Conservation (phyloP, 2,329 filamentous ascomycete species). For the Coniochaeta hoffmannii region DNA sequence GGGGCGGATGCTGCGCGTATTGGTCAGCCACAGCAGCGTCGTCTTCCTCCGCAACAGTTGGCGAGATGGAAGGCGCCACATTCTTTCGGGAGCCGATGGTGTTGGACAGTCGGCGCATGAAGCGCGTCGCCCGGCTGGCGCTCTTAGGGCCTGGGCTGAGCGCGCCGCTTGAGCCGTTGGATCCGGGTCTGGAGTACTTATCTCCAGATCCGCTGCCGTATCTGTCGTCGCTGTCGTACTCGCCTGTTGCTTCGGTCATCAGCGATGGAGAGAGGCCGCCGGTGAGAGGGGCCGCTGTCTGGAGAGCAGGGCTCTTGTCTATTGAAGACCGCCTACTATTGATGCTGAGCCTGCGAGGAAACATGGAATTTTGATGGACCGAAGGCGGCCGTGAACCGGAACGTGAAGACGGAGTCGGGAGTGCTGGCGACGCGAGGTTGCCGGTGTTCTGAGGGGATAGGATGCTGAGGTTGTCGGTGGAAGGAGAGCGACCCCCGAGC, state of each 20-base stretch:
- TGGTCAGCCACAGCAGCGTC: constrained; percentile 23
- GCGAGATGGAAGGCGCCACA: constrained; percentile 36
- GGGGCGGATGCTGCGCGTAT: constrained; percentile 11
- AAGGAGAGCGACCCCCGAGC: constrained; percentile 32
- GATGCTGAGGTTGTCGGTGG: constrained; percentile 33
- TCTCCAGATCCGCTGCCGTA: constrained; percentile 17
- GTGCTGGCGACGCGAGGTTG: constrained; percentile 15
- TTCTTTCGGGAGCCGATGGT: constrained; percentile 43
- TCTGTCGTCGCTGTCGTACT: constrained; percentile 41
- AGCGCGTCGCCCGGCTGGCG: constrained; percentile 42
- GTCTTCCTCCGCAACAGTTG: constrained; percentile 44
- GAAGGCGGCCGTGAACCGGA: constrained; percentile 42
- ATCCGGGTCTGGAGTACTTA: constrained; percentile 20
- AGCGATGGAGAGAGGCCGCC: constrained; percentile 31
- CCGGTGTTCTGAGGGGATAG: constrained; percentile 15
- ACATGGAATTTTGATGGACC: constrained; percentile 40
- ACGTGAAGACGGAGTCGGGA: constrained; percentile 22
- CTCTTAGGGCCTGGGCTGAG: constrained; percentile 9
- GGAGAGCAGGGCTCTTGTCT: constrained; percentile 31
- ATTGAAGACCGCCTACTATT: constrained; percentile 51
- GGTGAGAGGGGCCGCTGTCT: constrained; percentile 14
- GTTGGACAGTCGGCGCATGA: constrained; percentile 52
- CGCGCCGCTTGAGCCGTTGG: constrained; percentile 8
- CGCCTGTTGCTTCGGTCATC: constrained; percentile 33
- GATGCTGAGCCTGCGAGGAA: constrained; percentile 56